Base-by-base conservation (phyloP, 371 early-diverging fungal genomes). In the Mucor plumbeus region DNA sequence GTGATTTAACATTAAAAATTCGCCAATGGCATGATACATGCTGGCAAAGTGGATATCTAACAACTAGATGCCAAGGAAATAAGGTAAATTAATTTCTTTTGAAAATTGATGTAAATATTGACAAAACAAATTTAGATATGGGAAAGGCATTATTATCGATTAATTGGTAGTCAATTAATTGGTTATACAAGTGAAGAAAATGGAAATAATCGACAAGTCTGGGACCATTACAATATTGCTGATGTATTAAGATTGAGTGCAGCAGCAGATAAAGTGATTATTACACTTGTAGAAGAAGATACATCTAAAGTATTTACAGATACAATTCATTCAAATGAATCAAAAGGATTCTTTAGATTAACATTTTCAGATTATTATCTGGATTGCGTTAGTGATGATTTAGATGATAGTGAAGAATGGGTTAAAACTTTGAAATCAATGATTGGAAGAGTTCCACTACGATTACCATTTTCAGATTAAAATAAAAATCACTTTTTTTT, bases 1-100 rank as follows among this genome's bases (percentile, higher is more conserved):
- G 82, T 43, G 82, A 82, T 59, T 57, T 79, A 38, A 74, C 82
- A 1, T 44, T 82, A 2, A 75, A 78, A 41, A 79, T 82, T 17
- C 70, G 71, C 0, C 82, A 82, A 58, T 82, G 82, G 82, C 76
- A 82, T 61, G 72, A 77, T 40, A 82, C 82, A 35, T 73, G 76
- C 33, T 76, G 73, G 76, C 68, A 74, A n/a, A 73, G 73, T 40
- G 82, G 83, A 0, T 79, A 76, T 61, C 59, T 83, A 36, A 74
- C 79, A 3, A 75, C 71, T 33, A 64, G 82, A 41, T 47, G 43
- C 6, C 72, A 73, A 58, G 77, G 74, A 8, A 59, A 65, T 13
- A 68, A 71, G 72, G 82, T 77, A 79, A 65, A 34, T 59, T 39
- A 38, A 38, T 11, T 38, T 38, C 31, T 31, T 53, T 19, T 19